These are phyloP conservation scores for Solanum infundibuliforme DNA, from an alignment of 257 asterid species.

Conservation along the genomic window DNA sequence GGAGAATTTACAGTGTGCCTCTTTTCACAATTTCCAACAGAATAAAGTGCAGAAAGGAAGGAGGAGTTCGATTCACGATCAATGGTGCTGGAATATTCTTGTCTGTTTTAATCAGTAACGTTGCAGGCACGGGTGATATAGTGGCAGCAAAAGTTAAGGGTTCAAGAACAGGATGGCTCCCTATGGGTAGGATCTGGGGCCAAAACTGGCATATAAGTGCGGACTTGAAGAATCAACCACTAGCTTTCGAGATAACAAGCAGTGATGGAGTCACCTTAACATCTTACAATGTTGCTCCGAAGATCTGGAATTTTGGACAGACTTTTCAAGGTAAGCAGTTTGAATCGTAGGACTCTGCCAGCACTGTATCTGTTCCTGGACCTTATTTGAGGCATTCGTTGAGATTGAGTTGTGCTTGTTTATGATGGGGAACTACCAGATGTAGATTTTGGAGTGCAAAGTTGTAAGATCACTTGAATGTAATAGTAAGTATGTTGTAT, in stretches of 20 bases:
- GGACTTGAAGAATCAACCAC: constrained; percentile 43
- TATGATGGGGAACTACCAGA: background rate
- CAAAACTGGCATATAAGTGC: constrained; percentile 59
- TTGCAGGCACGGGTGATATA: constrained; percentile 52
- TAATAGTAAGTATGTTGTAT: background rate
- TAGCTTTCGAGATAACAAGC: constrained; percentile 51
- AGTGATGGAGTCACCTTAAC: constrained; percentile 39
- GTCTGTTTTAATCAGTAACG: constrained; percentile 52
- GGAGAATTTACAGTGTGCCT: background rate
- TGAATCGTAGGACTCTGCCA: constrained; percentile 11
- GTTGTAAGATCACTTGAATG: background rate
- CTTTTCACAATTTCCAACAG: constrained; percentile 4
- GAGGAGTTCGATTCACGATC: constrained; percentile 51
- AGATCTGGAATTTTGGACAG: constrained; percentile 58
- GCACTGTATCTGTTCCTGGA: background rate
- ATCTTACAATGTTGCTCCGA: constrained; percentile 41
- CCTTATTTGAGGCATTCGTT: background rate
- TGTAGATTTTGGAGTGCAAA: background rate
- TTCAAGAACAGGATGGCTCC: constrained; percentile 56
- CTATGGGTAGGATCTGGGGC: constrained; percentile 75
- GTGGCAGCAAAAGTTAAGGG: constrained; percentile 62
- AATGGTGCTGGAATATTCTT: constrained; percentile 43
- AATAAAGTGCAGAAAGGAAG: constrained; percentile 48
- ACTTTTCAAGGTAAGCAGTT: constrained; percentile 57
- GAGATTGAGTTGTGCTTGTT: background rate